Evolutionary conservation across 768 basidiomycete genomes (phyloP).

Genomic region (Melanogaster broomeanus): DNA sequence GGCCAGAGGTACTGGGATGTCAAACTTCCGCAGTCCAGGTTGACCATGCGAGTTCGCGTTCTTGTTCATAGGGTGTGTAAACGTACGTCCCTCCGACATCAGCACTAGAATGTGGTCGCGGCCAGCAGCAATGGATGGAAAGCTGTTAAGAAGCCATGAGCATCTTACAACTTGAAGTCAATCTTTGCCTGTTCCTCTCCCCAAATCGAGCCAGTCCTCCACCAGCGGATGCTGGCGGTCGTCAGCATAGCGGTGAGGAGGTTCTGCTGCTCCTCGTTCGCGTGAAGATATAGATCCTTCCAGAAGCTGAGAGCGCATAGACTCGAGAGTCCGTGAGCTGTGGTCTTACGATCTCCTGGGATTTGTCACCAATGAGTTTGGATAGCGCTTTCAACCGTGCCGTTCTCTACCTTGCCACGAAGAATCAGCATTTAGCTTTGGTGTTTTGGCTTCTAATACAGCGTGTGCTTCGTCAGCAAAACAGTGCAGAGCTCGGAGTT

Average conservation of each 20-base stretch:
- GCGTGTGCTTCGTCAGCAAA: too few relatives aligned
- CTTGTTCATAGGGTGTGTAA: conserved; percentile 73
- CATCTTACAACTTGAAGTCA: conserved; percentile 39
- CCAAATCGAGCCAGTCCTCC: conserved; percentile 62
- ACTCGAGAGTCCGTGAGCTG: conserved; percentile 61
- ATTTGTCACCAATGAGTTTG: background rate
- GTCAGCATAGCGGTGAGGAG: conserved; percentile 39
- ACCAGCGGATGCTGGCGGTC: conserved; percentile 55
- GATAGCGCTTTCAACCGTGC: background rate
- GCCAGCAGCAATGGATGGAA: conserved; percentile 74
- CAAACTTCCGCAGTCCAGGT: conserved; percentile 72
- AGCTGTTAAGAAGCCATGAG: conserved; percentile 43
- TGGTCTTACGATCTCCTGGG: conserved; percentile 68
- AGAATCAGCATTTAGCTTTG: conserved; percentile 60
- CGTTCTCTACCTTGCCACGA: conserved; percentile 56
- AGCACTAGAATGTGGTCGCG: conserved; percentile 69
- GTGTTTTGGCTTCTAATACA: conserved; percentile 35
- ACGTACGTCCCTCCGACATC: conserved; percentile 73
- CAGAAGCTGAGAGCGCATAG: conserved; percentile 78
- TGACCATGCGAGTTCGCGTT: conserved; percentile 82
- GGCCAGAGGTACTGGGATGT: conserved; percentile 40
- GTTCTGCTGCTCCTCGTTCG: conserved; percentile 49
- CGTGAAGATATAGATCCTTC: conserved; percentile 71
- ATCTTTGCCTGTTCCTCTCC: conserved; percentile 46
- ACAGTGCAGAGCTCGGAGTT: too few relatives aligned